Evolutionary conservation across 2,329 filamentous ascomycete species (phyloP), one percentile per base, ranked within the genome.

Genomic region (Lecanicillium sp.): DNA sequence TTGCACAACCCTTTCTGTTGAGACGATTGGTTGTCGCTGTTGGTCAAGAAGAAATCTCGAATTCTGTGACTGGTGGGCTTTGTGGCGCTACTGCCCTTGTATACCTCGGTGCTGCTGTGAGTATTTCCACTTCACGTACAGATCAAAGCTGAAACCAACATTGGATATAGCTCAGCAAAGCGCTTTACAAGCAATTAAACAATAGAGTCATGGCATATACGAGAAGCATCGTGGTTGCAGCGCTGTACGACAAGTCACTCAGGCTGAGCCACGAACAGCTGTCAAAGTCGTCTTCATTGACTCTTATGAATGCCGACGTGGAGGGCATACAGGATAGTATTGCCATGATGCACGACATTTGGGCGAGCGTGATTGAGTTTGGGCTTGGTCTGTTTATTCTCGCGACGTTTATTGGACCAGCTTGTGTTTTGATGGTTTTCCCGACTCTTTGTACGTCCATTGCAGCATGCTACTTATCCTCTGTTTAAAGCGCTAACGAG

Each of bases 1-100:
- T 64, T 41, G 51, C 51, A 11, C 63, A 67, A 39, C 63, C 64
- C 0, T 58, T 65, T 17, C 49, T 67, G 16, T 51, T 67, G 33
- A 35, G 50, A 28, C 48, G 46, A 1, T 43, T 60, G 0, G 41
- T 64, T 3, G 32, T 47, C 5, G 52, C 56, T 35, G 40, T 57
- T 28, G 32, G 49, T 19, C 13, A 51, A 20, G 25, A 41, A 15
- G 35, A 48, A 32, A 20, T 44, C 34, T 42, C 45, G 22, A 34
- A 47, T 15, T 47, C 46, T 34, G 37, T 49, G 33, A 47, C 53
- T 16, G 49, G 53, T 38, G 48, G 54, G 0, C 54, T 68, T 12
- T 60, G 68, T 37, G 61, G 53, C 3, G 64, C 63, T 0, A 59
- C 58, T 4, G 42, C 55, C 9, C 40, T 65, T 3, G 55, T 66